phyloP scores from a whole-genome alignment of 768 basidiomycete genomes.

The Cystobasidium onofrii region DNA sequence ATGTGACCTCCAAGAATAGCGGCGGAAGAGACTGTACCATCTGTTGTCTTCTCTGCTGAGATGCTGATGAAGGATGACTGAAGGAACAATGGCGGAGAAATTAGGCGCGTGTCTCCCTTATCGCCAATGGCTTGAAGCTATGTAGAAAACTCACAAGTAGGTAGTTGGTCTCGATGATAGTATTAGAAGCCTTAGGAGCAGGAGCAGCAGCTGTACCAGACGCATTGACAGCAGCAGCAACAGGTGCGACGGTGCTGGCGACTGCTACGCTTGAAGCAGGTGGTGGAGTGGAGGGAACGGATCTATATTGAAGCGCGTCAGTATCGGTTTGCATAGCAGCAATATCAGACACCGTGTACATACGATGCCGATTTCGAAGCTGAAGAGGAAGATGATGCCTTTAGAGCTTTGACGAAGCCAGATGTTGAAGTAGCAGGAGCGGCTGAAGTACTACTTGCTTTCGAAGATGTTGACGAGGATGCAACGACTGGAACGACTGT shows the following conservation, averaged over 20 bases:
- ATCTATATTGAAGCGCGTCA: neutral
- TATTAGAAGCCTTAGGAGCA: neutral
- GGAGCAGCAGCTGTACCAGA: neutral
- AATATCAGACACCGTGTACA: neutral
- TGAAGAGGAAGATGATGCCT: neutral
- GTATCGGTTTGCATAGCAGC: neutral
- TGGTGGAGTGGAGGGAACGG: neutral
- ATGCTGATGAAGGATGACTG: slow-evolving; percentile 25
- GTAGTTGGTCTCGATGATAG: slow-evolving; percentile 6
- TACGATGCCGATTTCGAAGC: neutral
- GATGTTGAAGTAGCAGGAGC: slow-evolving; percentile 11
- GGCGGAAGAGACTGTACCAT: slow-evolving; percentile 15
- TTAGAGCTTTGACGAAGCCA: slow-evolving; percentile 13
- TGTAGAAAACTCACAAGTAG: slow-evolving; percentile 4
- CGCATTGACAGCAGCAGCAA: slow-evolving; percentile 6
- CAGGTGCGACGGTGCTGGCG: neutral
- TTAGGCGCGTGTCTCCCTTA: neutral
- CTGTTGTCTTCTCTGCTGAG: neutral
- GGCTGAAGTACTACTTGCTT: neutral
- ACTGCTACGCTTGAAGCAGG: neutral
- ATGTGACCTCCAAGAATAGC: slow-evolving; percentile 19
- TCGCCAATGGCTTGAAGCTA: neutral
- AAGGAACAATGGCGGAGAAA: neutral
- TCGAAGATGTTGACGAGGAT: neutral
- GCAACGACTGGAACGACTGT: neutral